Conservation (phyloP, 192 early-diverging fungal genomes). For the Mortierella antarctica region DNA sequence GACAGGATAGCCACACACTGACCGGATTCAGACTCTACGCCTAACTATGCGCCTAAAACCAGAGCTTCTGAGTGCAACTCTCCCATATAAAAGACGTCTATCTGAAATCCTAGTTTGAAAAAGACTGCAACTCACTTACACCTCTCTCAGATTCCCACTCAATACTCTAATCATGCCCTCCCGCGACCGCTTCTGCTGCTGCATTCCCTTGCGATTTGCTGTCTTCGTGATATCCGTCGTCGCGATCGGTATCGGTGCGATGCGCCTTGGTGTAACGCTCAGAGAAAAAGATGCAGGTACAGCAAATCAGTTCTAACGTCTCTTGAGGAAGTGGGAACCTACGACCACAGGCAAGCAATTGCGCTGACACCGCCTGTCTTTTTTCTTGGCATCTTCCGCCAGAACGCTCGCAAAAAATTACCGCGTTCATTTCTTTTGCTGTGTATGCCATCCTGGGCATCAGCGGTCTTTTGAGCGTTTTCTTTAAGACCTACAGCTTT, state of each 20-base stretch:
- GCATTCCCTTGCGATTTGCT: constrained; percentile 25
- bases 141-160: neutral
- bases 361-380: neutral
- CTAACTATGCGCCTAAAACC: too few species aligned
- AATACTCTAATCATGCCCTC: neutral
- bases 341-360: too few species aligned
- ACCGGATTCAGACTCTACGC: too few species aligned
- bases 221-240: constrained; percentile 21
- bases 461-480: constrained; percentile 10
- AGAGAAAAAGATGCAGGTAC: neutral
- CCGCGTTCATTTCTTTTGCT: constrained; percentile 5
- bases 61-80: too few species aligned
- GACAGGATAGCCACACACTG: too few species aligned
- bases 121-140: neutral
- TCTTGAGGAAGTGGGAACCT: neutral
- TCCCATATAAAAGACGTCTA: too few species aligned
- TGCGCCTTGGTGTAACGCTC: constrained; percentile 2
- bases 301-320: neutral
- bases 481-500: constrained; percentile 17
- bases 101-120: too few species aligned
- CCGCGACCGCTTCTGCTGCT: constrained; percentile 36
- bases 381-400: neutral
- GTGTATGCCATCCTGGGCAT: constrained; percentile 19
- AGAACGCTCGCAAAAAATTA: constrained; percentile 11
- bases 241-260: constrained; percentile 9